These are phyloP conservation scores for Annulohypoxylon maeteangense DNA, from an alignment of 495 filamentous ascomycete species.

Conservation along the genomic window DNA sequence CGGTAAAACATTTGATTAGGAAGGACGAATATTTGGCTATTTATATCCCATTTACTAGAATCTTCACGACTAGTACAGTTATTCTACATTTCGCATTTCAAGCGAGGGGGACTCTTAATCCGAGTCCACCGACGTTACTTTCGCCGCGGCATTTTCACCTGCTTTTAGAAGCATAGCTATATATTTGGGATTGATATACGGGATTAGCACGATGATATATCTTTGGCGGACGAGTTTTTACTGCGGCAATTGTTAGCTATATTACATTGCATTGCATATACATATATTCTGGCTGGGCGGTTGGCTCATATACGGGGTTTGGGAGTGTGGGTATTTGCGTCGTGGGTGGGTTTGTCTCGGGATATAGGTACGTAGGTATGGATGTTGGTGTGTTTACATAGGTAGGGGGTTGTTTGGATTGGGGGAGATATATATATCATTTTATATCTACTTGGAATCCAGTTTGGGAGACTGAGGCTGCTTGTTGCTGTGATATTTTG, in stretches of 20 bases:
- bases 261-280: slow-evolving; percentile 19
- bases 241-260: slow-evolving; percentile 10
- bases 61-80: neutral
- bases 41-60: neutral
- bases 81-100: neutral
- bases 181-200: slow-evolving; percentile 11
- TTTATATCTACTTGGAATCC: neutral
- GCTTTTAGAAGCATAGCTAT: slow-evolving; percentile 7
- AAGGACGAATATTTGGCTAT: neutral
- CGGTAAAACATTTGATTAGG: slow-evolving; percentile 10
- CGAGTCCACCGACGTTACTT: neutral
- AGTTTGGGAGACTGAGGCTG: neutral
- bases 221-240: slow-evolving; percentile 8
- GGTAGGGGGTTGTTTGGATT: neutral
- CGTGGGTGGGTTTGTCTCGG: neutral
- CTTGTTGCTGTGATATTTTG: neutral
- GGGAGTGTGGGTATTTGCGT: slow-evolving; percentile 15
- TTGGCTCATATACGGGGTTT: slow-evolving; percentile 26
- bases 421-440: neutral
- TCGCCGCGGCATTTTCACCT: slow-evolving; percentile 5
- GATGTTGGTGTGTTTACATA: neutral
- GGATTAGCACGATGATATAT: slow-evolving; percentile 6
- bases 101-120: neutral
- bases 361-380: neutral
- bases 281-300: slow-evolving; percentile 3